Evolutionary conservation across 2,329 filamentous ascomycete genomes (phyloP).

Genomic region (Acarospora socialis): DNA sequence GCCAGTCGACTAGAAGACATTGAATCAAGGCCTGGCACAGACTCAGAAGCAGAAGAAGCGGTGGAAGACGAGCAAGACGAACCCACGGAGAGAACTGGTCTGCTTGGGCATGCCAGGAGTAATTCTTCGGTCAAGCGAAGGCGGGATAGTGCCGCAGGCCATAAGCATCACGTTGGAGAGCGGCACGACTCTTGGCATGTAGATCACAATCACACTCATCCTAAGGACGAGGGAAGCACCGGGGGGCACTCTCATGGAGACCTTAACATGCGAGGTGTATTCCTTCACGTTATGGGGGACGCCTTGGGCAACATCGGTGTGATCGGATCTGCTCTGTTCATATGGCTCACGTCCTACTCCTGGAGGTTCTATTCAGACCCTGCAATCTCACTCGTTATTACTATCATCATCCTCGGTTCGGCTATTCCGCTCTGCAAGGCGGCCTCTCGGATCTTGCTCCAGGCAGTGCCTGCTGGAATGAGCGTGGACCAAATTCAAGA

Average conservation of each 20-base stretch:
- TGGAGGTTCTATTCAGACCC: conserved; percentile 85
- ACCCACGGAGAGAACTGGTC: conserved; percentile 19
- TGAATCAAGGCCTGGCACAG: conserved; percentile 43
- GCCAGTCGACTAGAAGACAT: conserved; percentile 53
- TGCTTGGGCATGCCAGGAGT: conserved; percentile 11
- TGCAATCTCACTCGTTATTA: conserved; percentile 85
- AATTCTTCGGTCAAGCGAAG: conserved; percentile 7
- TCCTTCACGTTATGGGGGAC: conserved; percentile 65
- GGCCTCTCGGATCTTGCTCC: conserved; percentile 64
- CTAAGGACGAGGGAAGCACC: conserved; percentile 44
- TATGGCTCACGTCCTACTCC: conserved; percentile 75
- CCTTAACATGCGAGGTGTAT: conserved; percentile 80
- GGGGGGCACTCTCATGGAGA: conserved; percentile 68
- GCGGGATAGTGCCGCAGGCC: conserved; percentile 1
- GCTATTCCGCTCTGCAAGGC: conserved; percentile 38
- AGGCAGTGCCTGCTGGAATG: conserved; percentile 83
- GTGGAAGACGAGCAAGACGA: conserved; percentile 20
- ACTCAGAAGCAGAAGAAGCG: conserved; percentile 20
- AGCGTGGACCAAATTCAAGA: conserved; percentile 80
- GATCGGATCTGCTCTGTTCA: conserved; percentile 68
- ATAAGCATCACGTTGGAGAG: conserved; percentile 14
- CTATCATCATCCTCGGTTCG: conserved; percentile 49
- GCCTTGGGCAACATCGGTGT: conserved; percentile 78
- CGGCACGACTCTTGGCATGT: conserved; percentile 38
- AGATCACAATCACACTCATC: conserved; percentile 68